A percentile compares a stretch with the other conserved stretches of the same genome.
phyloP scores from a whole-genome alignment of 1,139 yeast genomes.

The Pichia kudriavzevii region DNA sequence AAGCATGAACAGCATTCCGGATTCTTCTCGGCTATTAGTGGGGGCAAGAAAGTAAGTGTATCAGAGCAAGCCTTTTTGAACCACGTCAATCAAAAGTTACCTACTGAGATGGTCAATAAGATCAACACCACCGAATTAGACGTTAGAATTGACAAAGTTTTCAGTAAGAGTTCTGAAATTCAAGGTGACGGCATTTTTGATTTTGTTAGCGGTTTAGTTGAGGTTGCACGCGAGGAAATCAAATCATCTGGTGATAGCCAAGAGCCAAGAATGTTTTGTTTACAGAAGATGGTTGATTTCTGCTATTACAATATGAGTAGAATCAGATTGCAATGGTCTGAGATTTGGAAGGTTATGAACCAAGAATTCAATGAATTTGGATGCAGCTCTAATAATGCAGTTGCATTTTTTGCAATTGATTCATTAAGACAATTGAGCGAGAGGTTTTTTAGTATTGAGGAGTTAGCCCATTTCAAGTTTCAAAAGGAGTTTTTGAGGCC shows the following conservation, averaged over 20 bases:
- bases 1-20: slow-evolving; percentile 11
- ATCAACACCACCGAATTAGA: slow-evolving; percentile 71
- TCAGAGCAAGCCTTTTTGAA: slow-evolving; percentile 42
- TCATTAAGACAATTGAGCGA: slow-evolving; percentile 88
- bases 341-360: slow-evolving; percentile 91
- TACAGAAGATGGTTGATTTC: slow-evolving; percentile 93
- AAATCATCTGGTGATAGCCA: slow-evolving; percentile 76
- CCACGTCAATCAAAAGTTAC: slow-evolving; percentile 42
- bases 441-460: slow-evolving; percentile 89
- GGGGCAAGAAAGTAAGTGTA: slow-evolving; percentile 37
- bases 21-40: slow-evolving; percentile 12
- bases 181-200: slow-evolving; percentile 79
- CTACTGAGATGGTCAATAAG: slow-evolving; percentile 49
- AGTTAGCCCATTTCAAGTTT: slow-evolving; percentile 89
- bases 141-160: slow-evolving; percentile 80
- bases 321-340: slow-evolving; percentile 95
- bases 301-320: slow-evolving; percentile 97
- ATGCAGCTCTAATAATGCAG: slow-evolving; percentile 65
- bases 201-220: slow-evolving; percentile 80
- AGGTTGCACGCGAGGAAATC: slow-evolving; percentile 85
- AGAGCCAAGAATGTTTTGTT: slow-evolving; percentile 83
- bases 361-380: slow-evolving; percentile 83
- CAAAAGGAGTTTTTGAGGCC: slow-evolving; percentile 92
- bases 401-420: slow-evolving; percentile 87
- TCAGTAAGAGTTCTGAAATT: slow-evolving; percentile 72